A percentile compares a stretch with the other conserved stretches of the same genome.
phyloP scores from a whole-genome alignment of 2,329 filamentous ascomycete genomes.

The Botrytis byssoidea region DNA sequence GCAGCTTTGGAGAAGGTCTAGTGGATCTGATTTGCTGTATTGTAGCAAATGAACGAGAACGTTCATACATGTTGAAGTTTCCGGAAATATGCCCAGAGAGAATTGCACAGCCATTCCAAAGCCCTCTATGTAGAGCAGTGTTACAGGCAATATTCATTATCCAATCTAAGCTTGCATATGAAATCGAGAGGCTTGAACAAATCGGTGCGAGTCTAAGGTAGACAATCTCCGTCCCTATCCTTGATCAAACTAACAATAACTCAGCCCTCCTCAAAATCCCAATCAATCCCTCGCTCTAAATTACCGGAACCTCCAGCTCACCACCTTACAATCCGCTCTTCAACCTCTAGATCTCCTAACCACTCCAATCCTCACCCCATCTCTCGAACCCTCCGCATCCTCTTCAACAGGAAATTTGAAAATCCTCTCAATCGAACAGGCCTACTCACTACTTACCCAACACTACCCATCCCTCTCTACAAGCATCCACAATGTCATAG shows the following conservation, averaged over 20 bases:
- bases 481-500: conserved; percentile 25
- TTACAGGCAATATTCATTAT: conserved; percentile 26
- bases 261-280: conserved; percentile 27
- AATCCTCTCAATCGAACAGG: conserved; percentile 37
- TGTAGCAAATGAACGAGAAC: conserved; percentile 32
- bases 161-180: conserved; percentile 27
- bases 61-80: conserved; percentile 21
- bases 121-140: conserved; percentile 27
- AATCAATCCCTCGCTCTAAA: conserved; percentile 33
- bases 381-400: not conserved
- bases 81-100: conserved; percentile 25
- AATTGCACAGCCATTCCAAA: conserved; percentile 20
- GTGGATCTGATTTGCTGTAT: conserved; percentile 35
- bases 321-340: conserved; percentile 25
- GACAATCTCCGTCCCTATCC: not conserved
- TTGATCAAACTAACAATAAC: conserved; percentile 15
- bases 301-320: conserved; percentile 30
- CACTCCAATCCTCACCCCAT: not conserved
- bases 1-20: conserved; percentile 32
- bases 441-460: conserved; percentile 27
- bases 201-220: conserved; percentile 21
- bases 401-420: conserved; percentile 3
- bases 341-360: conserved; percentile 15
- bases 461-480: conserved; percentile 23
- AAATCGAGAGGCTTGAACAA: conserved; percentile 24